phyloP scores from a whole-genome alignment of 2,329 filamentous ascomycete genomes.

The Talaromyces sp. region DNA sequence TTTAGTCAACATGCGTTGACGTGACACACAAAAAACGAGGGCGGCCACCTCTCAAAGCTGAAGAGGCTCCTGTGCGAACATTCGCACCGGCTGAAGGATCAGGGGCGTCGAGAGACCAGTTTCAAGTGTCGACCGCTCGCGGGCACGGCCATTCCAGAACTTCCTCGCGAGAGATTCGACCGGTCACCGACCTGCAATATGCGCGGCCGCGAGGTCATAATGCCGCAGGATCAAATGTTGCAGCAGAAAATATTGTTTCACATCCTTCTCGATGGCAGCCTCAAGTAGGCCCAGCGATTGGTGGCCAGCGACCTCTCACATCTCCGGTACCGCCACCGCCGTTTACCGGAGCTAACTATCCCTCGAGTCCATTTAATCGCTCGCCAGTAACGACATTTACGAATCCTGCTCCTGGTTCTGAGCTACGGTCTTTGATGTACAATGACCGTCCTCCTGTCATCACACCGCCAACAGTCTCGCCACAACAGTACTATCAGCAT shows the following conservation, averaged over 20 bases:
- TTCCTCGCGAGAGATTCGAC: conserved; percentile 33
- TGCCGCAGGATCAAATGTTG: conserved; percentile 15
- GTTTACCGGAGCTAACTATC: conserved; percentile 3
- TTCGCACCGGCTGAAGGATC: conserved; percentile 24
- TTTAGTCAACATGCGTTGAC: conserved; percentile 38
- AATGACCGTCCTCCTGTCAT: conserved; percentile 15
- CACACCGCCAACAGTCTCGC: conserved; percentile 25
- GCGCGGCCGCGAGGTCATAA: conserved; percentile 10
- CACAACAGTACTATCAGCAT: conserved; percentile 26
- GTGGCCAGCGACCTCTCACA: conserved; percentile 26
- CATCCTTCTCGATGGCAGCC: conserved; percentile 28
- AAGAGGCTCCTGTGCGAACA: conserved; percentile 31
- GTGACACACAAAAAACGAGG: conserved; percentile 45
- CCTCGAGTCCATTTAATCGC: conserved; percentile 3
- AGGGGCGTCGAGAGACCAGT: conserved; percentile 18
- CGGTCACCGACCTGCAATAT: conserved; percentile 32
- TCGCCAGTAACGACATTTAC: conserved; percentile 15
- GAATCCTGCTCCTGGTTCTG: conserved; percentile 20
- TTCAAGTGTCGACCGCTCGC: conserved; percentile 19
- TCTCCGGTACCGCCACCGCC: conserved; percentile 22
- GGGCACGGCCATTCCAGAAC: conserved; percentile 26
- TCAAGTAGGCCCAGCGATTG: conserved; percentile 19
- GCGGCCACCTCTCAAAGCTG: conserved; percentile 37
- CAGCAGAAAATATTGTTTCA: conserved; percentile 16
- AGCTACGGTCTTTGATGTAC: conserved; percentile 24